phyloP scores from a whole-genome alignment of 2,329 filamentous ascomycete genomes.

The Trichoderma brevicompactum region DNA sequence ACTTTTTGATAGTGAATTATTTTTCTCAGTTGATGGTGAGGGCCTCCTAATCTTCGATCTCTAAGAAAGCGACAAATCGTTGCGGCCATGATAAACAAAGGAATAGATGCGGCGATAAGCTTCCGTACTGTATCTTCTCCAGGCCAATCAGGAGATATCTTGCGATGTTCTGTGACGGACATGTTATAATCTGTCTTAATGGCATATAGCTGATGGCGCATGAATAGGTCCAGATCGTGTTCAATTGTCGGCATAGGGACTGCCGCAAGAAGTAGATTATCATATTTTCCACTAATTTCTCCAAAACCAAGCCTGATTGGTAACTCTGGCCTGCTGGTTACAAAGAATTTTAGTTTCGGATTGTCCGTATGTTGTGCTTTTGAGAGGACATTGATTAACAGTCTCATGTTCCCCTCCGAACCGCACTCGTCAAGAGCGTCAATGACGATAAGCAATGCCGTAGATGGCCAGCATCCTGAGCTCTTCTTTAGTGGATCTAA shows the following conservation, averaged over 20 bases:
- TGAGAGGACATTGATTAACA: slow-evolving; percentile 37
- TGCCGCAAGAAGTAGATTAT: slow-evolving; percentile 14
- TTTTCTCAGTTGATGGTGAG: slow-evolving; percentile 33
- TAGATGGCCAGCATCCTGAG: background rate
- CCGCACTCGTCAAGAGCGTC: slow-evolving; percentile 42
- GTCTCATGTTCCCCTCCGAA: slow-evolving; percentile 37
- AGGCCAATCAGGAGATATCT: slow-evolving; percentile 29
- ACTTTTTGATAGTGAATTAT: slow-evolving; percentile 33
- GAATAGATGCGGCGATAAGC: slow-evolving; percentile 38
- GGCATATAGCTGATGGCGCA: background rate
- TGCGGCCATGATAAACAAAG: slow-evolving; percentile 45
- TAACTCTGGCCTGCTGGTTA: slow-evolving; percentile 50
- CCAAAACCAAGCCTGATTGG: slow-evolving; percentile 45
- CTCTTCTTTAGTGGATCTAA: slow-evolving; percentile 39
- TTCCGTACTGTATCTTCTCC: background rate
- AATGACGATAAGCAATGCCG: slow-evolving; percentile 40
- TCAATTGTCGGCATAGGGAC: slow-evolving; percentile 3
- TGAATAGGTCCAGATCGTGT: slow-evolving; percentile 14
- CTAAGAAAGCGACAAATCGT: slow-evolving; percentile 41
- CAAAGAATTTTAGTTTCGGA: slow-evolving; percentile 41
- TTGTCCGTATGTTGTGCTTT: slow-evolving; percentile 29
- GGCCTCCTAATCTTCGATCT: slow-evolving; percentile 32
- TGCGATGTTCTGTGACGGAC: slow-evolving; percentile 5
- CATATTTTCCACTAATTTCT: slow-evolving; percentile 31
- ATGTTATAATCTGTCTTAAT: slow-evolving; percentile 26